phyloP scores from a whole-genome alignment of 108 stramenopile genomes.

The Cyclotella cryptica region DNA sequence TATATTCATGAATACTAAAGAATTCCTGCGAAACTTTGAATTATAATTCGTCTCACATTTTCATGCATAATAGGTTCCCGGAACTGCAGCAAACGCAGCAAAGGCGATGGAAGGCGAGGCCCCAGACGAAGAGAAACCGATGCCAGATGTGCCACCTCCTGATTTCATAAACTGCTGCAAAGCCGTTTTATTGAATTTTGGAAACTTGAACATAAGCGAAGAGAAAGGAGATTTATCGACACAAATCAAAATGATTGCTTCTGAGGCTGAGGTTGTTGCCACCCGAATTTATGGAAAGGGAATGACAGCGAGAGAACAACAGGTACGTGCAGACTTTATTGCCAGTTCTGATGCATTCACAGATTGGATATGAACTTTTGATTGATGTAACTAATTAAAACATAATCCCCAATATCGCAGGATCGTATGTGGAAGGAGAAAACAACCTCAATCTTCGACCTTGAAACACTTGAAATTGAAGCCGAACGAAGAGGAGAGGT shows the following conservation, averaged over 20 bases:
- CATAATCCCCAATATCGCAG: constrained; percentile 12
- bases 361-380: background rate
- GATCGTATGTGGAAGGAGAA: constrained; percentile 87
- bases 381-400: background rate
- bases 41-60: background rate
- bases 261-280: constrained; percentile 89
- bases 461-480: constrained; percentile 88
- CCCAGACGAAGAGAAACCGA: constrained; percentile 82
- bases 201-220: constrained; percentile 78
- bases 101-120: constrained; percentile 85
- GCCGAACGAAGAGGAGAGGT: constrained; percentile 78
- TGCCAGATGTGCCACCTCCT: constrained; percentile 90
- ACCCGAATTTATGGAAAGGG: constrained; percentile 91
- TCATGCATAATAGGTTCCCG: constrained; percentile 57
- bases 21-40: too few relatives aligned
- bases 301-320: constrained; percentile 86
- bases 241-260: constrained; percentile 79
- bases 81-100: constrained; percentile 84
- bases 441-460: constrained; percentile 90
- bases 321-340: constrained; percentile 56
- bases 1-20: background rate
- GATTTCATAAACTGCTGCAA: constrained; percentile 92
- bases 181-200: constrained; percentile 89
- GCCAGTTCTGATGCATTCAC: too few relatives aligned
- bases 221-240: constrained; percentile 83